Evolutionary conservation across 2,329 filamentous ascomycete species (phyloP).

Genomic region (Trichoderma sp.): DNA sequence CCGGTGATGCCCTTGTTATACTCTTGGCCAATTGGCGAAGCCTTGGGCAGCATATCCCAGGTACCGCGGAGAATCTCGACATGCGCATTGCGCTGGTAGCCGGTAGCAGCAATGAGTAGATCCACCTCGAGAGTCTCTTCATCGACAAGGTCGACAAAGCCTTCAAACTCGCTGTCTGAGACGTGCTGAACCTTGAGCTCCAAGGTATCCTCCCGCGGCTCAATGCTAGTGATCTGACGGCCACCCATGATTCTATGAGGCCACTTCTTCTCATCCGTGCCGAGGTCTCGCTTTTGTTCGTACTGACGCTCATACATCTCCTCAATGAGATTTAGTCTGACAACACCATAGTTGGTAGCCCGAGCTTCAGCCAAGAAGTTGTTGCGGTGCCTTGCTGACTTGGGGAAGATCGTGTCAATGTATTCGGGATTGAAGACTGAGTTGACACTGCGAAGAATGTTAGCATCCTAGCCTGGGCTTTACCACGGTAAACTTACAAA

Average conservation of each 20-base stretch:
- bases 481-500: conserved; percentile 60
- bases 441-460: conserved; percentile 68
- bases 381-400: conserved; percentile 61
- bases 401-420: conserved; percentile 72
- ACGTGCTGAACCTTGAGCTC: conserved; percentile 57
- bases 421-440: conserved; percentile 91
- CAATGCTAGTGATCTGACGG: conserved; percentile 63
- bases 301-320: conserved; percentile 86
- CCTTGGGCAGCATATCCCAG: conserved; percentile 62
- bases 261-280: conserved; percentile 69
- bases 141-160: conserved; percentile 36
- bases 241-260: conserved; percentile 75
- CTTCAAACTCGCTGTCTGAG: conserved; percentile 40
- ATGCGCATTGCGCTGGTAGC: conserved; percentile 77
- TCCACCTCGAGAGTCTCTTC: conserved; percentile 72
- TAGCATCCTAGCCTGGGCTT: conserved; percentile 23
- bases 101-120: conserved; percentile 81
- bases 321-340: conserved; percentile 87
- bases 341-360: conserved; percentile 91
- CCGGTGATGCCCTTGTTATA: conserved; percentile 39
- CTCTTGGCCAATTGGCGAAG: conserved; percentile 30
- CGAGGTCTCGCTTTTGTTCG: conserved; percentile 71
- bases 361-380: conserved; percentile 65
- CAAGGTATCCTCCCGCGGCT: conserved; percentile 51
- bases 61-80: conserved; percentile 70